Percentiles rank a stretch among this genome's conserved stretches.
phyloP scores from a whole-genome alignment of 78 protist genomes.

The Thecamonas trahens region DNA sequence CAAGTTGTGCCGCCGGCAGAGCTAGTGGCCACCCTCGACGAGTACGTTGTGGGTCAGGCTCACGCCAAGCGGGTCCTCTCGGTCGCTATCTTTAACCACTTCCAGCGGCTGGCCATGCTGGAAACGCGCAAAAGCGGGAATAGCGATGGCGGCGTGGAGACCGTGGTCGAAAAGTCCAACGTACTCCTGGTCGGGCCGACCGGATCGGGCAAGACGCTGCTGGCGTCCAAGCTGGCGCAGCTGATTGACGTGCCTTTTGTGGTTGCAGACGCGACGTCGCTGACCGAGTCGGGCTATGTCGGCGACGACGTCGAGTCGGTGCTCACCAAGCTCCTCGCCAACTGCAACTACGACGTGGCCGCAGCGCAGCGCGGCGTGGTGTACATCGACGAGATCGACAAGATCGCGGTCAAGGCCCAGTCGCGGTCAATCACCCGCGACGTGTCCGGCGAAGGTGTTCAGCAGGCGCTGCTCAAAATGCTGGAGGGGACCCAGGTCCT shows the following conservation, averaged over 20 bases:
- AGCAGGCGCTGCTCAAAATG: conserved; percentile 40
- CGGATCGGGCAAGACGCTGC: conserved; percentile 54
- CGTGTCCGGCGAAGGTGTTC: conserved; percentile 62
- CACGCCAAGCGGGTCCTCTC: conserved; percentile 11
- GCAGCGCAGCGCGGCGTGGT: conserved; percentile 45
- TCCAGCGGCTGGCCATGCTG: conserved; percentile 29
- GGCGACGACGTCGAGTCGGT: conserved; percentile 57
- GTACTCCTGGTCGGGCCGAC: conserved; percentile 48
- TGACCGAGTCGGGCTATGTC: conserved; percentile 55
- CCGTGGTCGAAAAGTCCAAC: conserved; percentile 38
- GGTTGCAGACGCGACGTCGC: conserved; percentile 37
- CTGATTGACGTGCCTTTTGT: conserved; percentile 36
- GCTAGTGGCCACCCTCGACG: too few relatives aligned
- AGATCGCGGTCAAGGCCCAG: conserved; percentile 15
- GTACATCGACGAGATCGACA: conserved; percentile 54
- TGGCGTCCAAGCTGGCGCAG: conserved; percentile 30
- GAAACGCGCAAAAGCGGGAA: too few relatives aligned
- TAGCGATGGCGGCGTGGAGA: too few relatives aligned
- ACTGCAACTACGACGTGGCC: conserved; percentile 12
- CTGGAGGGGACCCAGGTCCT: conserved; percentile 25
- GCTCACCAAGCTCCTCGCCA: conserved; percentile 8
- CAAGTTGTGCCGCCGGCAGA: background rate
- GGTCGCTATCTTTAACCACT: conserved; percentile 48
- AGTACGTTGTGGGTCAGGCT: conserved; percentile 25
- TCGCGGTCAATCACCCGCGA: conserved; percentile 9